Evolutionary conservation across 176 grass and related monocot species (phyloP), one percentile per base, ranked within the genome.

Genomic region (Oryza meyeriana): DNA sequence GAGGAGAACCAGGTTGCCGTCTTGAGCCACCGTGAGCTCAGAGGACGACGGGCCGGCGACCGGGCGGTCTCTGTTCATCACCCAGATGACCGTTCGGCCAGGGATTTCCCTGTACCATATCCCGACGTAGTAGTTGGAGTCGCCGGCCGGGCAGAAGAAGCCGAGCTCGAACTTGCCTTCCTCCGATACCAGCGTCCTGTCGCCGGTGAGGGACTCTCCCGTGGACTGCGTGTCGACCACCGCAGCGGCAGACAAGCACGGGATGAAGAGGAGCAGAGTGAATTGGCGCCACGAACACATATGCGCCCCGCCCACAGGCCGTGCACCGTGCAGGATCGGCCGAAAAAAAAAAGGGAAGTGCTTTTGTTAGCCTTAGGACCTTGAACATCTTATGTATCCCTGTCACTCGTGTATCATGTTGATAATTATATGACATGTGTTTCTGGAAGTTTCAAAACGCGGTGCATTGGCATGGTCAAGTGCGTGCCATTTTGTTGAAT

Each of bases 71-170:
- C 88, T 78, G 82, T 93, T 90, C 61, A 88, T 86, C 41, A 88
- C 73, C 91, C 88, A 93, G 33, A 88, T 61, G 35, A 82, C 47
- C 1, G 77, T 87, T n/a, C 8, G 76, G 5, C 5, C 79, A 12
- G 64, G 72, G 64, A 88, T 67, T 13, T 68, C 74, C 27, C 85
- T 88, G 85, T 82, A 93, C 91, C 91, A 93, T 76, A 93, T 80
- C 59, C 84, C 91, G 10, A 85, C 17, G 78, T 88, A 90, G 79
- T 85, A 57, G 30, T 7, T 27, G 62, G 84, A 42, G 50, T 40
- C 30, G 2, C 79, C 75, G 12, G 80, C 45, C 31, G 84, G 88
- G 0, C 84, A 55, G 88, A 90, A 87, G 84, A 90, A 90, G 29
- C 88, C 84, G 36, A 90, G 70, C 88, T 79, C 80, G 10, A 90